These are phyloP conservation scores for Lathyrus tuberosus DNA, from an alignment of 306 rosid species.

Conservation along the genomic window DNA sequence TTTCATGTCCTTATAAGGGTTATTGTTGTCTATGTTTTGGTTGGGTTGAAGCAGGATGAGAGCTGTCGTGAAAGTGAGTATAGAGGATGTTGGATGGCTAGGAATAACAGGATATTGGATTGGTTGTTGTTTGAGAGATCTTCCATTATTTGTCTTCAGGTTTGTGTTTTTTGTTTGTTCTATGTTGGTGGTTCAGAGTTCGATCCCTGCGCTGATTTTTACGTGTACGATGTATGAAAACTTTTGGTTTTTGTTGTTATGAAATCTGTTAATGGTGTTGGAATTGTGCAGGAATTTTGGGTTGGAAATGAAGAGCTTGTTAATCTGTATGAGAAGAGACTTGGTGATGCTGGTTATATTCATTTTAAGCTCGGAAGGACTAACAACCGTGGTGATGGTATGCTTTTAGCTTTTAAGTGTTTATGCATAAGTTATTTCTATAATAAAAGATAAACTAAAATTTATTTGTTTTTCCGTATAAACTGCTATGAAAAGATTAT, in stretches of 20 bases:
- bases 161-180: conserved; percentile 33
- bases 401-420: background rate
- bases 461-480: no score
- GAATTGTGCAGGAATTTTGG: conserved; percentile 68
- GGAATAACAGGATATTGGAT: conserved; percentile 81
- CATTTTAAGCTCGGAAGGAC: conserved; percentile 82
- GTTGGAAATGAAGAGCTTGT: conserved; percentile 80
- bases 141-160: conserved; percentile 97
- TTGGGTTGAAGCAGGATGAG: conserved; percentile 59
- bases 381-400: conserved; percentile 95
- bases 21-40: conserved; percentile 14
- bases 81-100: conserved; percentile 68
- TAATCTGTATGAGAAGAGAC: conserved; percentile 68
- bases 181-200: no score
- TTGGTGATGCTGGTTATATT: conserved; percentile 73
- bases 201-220: no score
- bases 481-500: no score
- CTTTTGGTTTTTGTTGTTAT: background rate
- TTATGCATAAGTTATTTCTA: no score
- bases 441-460: no score
- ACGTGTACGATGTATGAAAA: background rate
- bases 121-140: conserved; percentile 79
- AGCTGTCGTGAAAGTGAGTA: conserved; percentile 73
- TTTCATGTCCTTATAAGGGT: no score
- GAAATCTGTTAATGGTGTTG: conserved; percentile 26